Evolutionary conservation across 768 basidiomycete genomes (phyloP), one percentile per base, ranked within the genome.

Genomic region (Pholiota microspora): DNA sequence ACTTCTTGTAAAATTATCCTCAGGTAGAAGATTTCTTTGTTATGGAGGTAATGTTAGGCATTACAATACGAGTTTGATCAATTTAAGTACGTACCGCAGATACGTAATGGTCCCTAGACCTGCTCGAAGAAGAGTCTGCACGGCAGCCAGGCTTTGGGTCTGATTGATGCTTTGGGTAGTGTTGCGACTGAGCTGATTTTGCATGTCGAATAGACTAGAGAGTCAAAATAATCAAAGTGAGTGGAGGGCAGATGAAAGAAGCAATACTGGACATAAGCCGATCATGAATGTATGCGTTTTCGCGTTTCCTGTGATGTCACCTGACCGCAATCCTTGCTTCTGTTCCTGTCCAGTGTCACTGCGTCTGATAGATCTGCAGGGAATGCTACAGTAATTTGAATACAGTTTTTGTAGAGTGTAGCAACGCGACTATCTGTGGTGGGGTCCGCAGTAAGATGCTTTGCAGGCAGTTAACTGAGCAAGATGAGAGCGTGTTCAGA

Each of bases 1-100:
- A 86, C 89, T 84, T 66, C 84, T 79, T 9, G 78, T 77, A 63
- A 92, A 92, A 64, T 92, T 92, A 51, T 92, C 90, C 36, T 84
- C 83, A 5, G 90, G 90, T 7, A 92, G 76, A 7, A 92, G 67
- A 61, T 89, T 86, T 64, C 89, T 92, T 27, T 18, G 47, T 7
- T 49, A 27, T 12, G 29, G 29, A 44, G 15, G 29, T 46, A 10
- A 16, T 32, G 40, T 31, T 12, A 45, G 42, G 4, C 15, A 45
- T 36, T 63, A 48, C 55, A 60, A 51, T n/a, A 13, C 45, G 47
- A 47, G 18, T 12, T 38, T 29, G 42, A 13, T n/a, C 10, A 42
- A 15, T 15, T n/a, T n/a, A 31, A 2, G 24, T 8, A 35, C 55
- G 28, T 59, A 84, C 89, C 89, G 82, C 54, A 92, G 70, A 67